Evolutionary conservation across 768 basidiomycete species (phyloP), one percentile per base, ranked within the genome.

Genomic region (Kwoniella sp.): DNA sequence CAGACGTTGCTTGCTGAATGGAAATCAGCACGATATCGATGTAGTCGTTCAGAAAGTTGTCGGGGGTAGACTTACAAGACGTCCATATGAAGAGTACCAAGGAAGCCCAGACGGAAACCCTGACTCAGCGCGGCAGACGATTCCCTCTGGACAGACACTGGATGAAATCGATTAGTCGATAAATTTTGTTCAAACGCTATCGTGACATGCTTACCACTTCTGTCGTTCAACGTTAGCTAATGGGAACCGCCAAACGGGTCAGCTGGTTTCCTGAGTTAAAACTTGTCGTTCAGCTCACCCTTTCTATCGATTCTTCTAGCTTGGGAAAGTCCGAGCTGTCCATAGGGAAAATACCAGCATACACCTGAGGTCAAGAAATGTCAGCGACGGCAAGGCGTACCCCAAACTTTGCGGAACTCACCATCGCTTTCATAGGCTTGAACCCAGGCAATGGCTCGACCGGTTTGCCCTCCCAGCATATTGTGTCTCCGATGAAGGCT

Each of bases 71-170:
- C 74, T 67, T 27, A 76, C 67, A 79, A 79, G 19, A 80, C 80
- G 51, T 79, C 79, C 91, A 98, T 93, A 76, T 99, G 96, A 62
- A 99, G 81, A 5, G 92, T 91, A 0, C 96, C 96, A 10, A 97
- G 84, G 79, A 98, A 99, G 0, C 96, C 96, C 6, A 99, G 85
- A 48, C 96, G 86, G 76, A 88, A 92, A 8, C 96, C 96, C 81
- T 96, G 94, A 0, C 95, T 94, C 10, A 99, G 84, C 10, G 96
- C 96, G 5, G 90, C 86, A 0, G 95, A 98, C 0, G 91, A 90
- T 79, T 98, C 96, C 52, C 91, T 85, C 73, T 92, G 90, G 9
- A 94, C 84, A 19, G 91, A 89, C 10, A 99, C 92, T 77, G n/a
- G n/a, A n/a, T n/a, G n/a, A 89, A 19, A 90, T 76, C 88, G 92